Conservation (phyloP, 208 protist species). For the Trichomonas tenax region DNA sequence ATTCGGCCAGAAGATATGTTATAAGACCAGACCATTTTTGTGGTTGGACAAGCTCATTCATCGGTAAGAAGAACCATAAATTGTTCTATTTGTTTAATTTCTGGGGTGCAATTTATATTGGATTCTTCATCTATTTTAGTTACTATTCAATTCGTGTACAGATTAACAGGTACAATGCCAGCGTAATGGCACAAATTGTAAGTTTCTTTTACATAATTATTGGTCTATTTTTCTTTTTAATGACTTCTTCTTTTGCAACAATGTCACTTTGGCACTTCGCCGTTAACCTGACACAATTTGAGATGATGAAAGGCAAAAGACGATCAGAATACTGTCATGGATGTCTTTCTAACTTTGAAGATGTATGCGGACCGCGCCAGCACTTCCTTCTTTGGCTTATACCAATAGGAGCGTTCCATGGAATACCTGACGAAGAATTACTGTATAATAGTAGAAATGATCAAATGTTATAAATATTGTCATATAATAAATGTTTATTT, state of each 20-base stretch:
- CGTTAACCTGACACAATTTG: background rate
- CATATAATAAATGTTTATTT: too few species aligned
- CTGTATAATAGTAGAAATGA: background rate
- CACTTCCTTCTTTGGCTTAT: background rate
- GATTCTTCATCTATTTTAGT: background rate
- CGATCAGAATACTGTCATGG: too few species aligned
- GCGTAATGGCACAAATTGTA: background rate
- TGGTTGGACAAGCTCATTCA: background rate
- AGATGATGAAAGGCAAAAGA: background rate
- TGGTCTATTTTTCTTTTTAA: background rate
- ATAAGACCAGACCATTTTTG: conserved; percentile 11
- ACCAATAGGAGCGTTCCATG: background rate
- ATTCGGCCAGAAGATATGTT: background rate
- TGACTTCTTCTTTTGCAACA: background rate
- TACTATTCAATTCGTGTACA: background rate
- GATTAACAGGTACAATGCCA: too few species aligned
- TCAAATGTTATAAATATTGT: background rate
- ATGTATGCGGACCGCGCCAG: background rate
- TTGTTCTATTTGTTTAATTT: conserved; percentile 1
- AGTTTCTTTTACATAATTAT: background rate
- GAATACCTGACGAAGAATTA: background rate
- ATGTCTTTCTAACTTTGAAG: background rate
- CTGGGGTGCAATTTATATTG: background rate
- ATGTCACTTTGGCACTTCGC: background rate
- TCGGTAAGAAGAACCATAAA: conserved; percentile 13